Conservation (phyloP, 2,329 filamentous ascomycete species). For the Claviceps pazoutovae region DNA sequence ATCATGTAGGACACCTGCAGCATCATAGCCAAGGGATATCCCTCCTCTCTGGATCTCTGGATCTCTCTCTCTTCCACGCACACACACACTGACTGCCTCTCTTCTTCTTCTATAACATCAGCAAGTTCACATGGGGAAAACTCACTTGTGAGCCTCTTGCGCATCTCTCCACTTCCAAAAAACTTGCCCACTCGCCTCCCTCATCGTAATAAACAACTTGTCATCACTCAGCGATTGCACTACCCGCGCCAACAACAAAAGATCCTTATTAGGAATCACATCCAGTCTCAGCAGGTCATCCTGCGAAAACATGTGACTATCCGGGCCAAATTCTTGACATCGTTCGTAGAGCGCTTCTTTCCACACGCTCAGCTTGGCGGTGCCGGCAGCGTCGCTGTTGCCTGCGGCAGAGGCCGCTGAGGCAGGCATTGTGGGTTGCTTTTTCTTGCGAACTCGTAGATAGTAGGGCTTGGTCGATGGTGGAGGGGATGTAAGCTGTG, state of each 20-base stretch:
- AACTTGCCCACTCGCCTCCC: constrained; percentile 25
- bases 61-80: too few relatives aligned
- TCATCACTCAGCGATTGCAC: constrained; percentile 46
- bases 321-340: constrained; percentile 34
- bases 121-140: neutral
- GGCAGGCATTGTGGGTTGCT: constrained; percentile 14
- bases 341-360: constrained; percentile 44
- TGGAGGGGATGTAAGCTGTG: too few relatives aligned
- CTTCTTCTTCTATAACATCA: neutral
- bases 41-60: neutral
- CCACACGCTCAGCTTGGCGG: constrained; percentile 33
- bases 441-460: neutral
- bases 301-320: constrained; percentile 40
- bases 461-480: neutral
- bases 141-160: constrained; percentile 49
- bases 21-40: too few relatives aligned
- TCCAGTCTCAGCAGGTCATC: constrained; percentile 42
- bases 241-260: constrained; percentile 38
- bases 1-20: too few relatives aligned
- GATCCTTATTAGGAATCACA: constrained; percentile 42
- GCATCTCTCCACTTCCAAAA: constrained; percentile 43
- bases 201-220: constrained; percentile 39
- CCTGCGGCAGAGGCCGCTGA: constrained; percentile 12
- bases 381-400: constrained; percentile 19
- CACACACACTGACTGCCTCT: too few relatives aligned